Conservation (phyloP, 176 grass and related monocot species). For the Oryza glumipatula region DNA sequence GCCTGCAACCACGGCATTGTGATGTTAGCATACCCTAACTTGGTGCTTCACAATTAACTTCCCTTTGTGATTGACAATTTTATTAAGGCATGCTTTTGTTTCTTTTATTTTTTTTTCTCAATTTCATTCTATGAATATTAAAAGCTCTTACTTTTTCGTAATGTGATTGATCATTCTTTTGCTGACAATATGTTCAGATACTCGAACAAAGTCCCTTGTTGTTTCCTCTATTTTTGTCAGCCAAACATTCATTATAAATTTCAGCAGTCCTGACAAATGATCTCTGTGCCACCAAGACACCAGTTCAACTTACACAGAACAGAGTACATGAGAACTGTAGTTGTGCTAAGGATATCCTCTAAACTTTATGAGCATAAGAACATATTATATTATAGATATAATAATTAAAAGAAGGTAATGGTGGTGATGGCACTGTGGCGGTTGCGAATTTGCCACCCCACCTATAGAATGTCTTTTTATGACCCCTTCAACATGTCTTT, state of each 20-base stretch:
- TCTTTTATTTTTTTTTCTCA: too few relatives aligned
- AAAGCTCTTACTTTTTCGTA: too few relatives aligned
- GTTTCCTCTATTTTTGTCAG: not conserved
- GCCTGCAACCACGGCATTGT: too few relatives aligned
- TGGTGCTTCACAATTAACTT: too few relatives aligned
- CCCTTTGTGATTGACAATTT: too few relatives aligned
- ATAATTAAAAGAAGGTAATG: too few relatives aligned
- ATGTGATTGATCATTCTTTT: too few relatives aligned
- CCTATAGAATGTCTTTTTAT: not conserved
- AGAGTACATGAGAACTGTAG: not conserved
- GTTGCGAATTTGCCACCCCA: not conserved
- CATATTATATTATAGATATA: not conserved
- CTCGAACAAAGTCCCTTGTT: not conserved
- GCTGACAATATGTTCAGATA: not conserved
- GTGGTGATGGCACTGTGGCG: too few relatives aligned
- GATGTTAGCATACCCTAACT: too few relatives aligned
- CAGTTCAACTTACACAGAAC: not conserved
- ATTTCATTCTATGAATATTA: too few relatives aligned
- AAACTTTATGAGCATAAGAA: not conserved
- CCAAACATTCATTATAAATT: not conserved
- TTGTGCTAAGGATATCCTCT: not conserved
- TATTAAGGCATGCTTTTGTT: too few relatives aligned
- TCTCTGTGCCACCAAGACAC: not conserved
- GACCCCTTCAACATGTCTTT: not conserved
- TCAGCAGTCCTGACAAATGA: slow-evolving; percentile 5